Conservation (phyloP, 345 rosid species). For the Dipteronia dyeriana region DNA sequence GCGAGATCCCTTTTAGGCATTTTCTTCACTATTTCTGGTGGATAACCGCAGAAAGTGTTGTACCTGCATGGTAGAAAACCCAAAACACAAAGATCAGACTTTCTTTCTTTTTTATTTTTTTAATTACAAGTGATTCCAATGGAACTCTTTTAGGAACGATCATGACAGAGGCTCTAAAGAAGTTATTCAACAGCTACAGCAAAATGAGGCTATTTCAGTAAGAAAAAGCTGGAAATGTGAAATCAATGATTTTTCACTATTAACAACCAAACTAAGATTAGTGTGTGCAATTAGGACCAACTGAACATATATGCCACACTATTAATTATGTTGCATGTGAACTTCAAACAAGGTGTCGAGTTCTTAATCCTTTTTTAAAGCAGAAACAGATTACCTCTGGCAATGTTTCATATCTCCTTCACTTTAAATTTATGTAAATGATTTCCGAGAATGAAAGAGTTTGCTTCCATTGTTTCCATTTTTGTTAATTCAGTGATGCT, state of each 20-base stretch:
- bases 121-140: neutral
- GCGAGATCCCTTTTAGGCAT: slow-evolving; percentile 96
- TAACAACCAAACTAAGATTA: neutral
- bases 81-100: neutral
- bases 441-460: neutral
- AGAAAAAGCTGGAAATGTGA: neutral
- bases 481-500: neutral
- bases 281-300: neutral
- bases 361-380: neutral
- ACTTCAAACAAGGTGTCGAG: neutral
- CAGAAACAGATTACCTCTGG: neutral
- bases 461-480: slow-evolving; percentile 2
- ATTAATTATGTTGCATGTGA: neutral
- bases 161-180: neutral
- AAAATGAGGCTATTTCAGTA: slow-evolving; percentile 7
- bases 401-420: neutral
- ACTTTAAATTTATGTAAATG: neutral
- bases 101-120: neutral
- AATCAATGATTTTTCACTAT: neutral
- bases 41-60: slow-evolving; percentile 89
- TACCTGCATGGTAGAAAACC: slow-evolving; percentile 50
- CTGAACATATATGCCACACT: neutral
- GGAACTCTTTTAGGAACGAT: neutral
- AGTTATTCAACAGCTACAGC: slow-evolving; percentile 1
- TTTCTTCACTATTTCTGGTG: slow-evolving; percentile 93